Conservation (phyloP, 225 moss, liverwort and hornwort species). For the Thuidium tamariscinum region DNA sequence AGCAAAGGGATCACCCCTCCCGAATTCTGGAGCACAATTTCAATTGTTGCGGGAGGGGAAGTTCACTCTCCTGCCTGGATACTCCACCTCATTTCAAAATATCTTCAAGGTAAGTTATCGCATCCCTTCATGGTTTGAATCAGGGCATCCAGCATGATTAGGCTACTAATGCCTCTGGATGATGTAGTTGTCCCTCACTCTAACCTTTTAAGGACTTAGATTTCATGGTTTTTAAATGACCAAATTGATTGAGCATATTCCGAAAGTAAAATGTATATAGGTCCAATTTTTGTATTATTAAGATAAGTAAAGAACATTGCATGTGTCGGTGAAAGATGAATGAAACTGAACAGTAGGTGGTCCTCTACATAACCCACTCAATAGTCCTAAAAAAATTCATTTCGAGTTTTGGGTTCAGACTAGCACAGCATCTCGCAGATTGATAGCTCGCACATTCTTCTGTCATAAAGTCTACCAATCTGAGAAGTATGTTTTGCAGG, state of each 20-base stretch:
- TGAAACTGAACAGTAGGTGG: not conserved
- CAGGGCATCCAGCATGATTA: not conserved
- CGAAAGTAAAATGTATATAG: too few relatives aligned
- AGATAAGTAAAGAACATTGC: not conserved
- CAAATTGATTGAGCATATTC: not conserved
- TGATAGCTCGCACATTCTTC: not conserved
- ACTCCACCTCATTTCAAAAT: slow-evolving; percentile 48
- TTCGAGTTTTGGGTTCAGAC: not conserved
- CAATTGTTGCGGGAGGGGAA: slow-evolving; percentile 75
- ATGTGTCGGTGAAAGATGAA: not conserved
- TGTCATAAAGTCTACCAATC: not conserved
- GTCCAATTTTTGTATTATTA: not conserved
- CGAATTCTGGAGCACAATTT: slow-evolving; percentile 67
- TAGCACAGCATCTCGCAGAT: not conserved
- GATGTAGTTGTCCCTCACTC: not conserved
- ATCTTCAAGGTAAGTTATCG: slow-evolving; percentile 44
- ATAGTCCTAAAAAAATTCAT: not conserved
- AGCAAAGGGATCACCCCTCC: slow-evolving; percentile 72
- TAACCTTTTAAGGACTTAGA: not conserved
- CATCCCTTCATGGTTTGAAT: not conserved
- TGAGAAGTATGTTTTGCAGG: slow-evolving; percentile 21
- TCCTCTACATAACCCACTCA: not conserved
- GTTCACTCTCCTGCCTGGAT: slow-evolving; percentile 50
- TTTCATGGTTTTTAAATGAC: not conserved
- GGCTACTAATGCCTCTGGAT: not conserved